Base-by-base conservation (phyloP, 305 asterid genomes). In the Rubia balearica region DNA sequence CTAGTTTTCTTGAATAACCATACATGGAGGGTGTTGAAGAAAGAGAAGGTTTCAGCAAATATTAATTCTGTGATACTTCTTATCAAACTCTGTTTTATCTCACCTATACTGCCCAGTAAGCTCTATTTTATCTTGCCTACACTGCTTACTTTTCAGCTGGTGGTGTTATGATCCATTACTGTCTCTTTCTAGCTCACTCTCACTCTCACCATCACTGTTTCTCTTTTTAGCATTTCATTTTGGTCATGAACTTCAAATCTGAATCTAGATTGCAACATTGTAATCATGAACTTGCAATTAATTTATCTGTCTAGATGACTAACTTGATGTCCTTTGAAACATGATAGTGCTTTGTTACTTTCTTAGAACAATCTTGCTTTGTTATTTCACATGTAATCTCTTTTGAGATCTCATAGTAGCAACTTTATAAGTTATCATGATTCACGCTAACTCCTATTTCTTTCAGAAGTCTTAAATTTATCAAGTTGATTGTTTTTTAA, bases 401-500 rank as follows among this genome's bases (percentile, higher is more conserved):
- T 53, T 43, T 4, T 72, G 38, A 30, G 46, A 65, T 43, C 42
- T 40, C 68, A 57, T 46, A 38, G 33, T 11, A 17, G 33, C 56
- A 59, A 73, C 60, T 42, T 74, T 8, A 30, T 22, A n/a, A 2
- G 43, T 53, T 46, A 11, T 46, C 53, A 46, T 13, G 11, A 3
- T 46, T 46, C 56, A 49, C 56, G 21, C 16, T 49, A 49, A 14
- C 7, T 49, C 56, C 56, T 14, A 49, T 22, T 62, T 40, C 72
- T 76, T 71, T 6, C 55, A 17, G 48, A 42, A 13, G 9, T 43
- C 30, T 12, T 5, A 42, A 68, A 49, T 65, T 40, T 65, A 73
- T 30, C n/a, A 65, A 65, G 16, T 69, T 71, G 76, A 71, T 69
- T 72, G n/a, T 65, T 71, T 62, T 69, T 19, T 71, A 70, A 73